Evolutionary conservation across 2,329 filamentous ascomycete species (phyloP), one percentile per base, ranked within the genome.

Genomic region (Amphichorda felina): DNA sequence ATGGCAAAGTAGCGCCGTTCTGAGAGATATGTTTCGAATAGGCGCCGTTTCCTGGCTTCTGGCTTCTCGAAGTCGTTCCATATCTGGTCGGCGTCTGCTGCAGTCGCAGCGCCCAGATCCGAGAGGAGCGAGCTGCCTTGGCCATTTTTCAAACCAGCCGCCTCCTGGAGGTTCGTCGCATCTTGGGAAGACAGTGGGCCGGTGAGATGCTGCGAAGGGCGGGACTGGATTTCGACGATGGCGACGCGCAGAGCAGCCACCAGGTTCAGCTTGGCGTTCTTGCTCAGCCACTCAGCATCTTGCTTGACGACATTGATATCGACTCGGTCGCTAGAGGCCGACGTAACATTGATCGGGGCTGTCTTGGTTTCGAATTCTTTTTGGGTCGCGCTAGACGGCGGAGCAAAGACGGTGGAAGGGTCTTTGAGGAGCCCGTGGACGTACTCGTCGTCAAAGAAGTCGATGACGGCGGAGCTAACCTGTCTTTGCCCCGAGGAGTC

Each of bases 211-310:
- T 69, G 68, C n/a, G 75, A 68, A n/a, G 86, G 66, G 25, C 86
- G 75, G 43, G 72, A 74, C 59, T 96, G 89, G 67, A 82, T 83
- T 66, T 96, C 91, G 31, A 91, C 61, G 6, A 93, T 64, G 3
- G 79, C 79, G 30, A 94, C 68, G 40, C 91, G 75, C 48, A 98
- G 65, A 18, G 89, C 87, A 10, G 80, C 75, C 30, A 91, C 65
- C 54, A 95, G 79, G 55, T 91, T 86, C 44, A 95, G 75, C 30
- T 74, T 69, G 34, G 79, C 75, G 50, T 80, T 75, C 48, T 81
- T 75, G 57, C 85, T 88, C 42, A 98, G 64, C 87, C 88, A 96
- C 45, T 82, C 55, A 24, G 86, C 74, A 62, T 96, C 88, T 32
- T 75, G 73, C 60, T 94, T 94, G 54, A 96, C 75, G 50, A 81